Conservation (phyloP, 108 stramenopile species). For the Cyclotella baltica region DNA sequence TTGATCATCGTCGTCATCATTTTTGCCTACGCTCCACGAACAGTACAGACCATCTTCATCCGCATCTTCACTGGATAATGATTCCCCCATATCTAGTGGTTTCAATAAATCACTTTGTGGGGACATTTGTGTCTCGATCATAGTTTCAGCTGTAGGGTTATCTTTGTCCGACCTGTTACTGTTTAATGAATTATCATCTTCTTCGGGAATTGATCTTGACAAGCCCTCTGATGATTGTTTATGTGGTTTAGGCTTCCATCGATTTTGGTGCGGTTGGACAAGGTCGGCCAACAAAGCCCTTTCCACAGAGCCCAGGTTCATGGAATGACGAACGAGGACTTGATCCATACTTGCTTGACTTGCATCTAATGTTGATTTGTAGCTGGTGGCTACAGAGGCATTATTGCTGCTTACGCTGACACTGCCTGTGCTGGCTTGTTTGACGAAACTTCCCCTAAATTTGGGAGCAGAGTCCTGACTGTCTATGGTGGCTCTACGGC, state of each 20-base stretch:
- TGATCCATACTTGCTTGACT: background rate
- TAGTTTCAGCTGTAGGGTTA: background rate
- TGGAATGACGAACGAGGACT: background rate
- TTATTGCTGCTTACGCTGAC: background rate
- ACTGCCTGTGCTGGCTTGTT: background rate
- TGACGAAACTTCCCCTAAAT: background rate
- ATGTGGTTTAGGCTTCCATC: constrained; percentile 1
- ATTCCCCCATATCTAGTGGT: background rate
- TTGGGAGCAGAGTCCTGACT: background rate
- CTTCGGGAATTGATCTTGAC: background rate
- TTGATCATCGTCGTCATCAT: background rate
- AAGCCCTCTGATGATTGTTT: background rate
- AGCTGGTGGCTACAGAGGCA: background rate
- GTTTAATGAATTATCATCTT: background rate
- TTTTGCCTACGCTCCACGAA: background rate
- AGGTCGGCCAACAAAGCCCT: constrained; percentile 4
- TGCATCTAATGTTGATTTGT: background rate
- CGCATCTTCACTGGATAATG: background rate
- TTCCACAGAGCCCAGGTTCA: constrained; percentile 20
- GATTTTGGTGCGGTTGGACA: constrained; percentile 1
- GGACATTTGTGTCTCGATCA: constrained; percentile 4
- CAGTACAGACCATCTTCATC: background rate
- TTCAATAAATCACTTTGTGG: background rate
- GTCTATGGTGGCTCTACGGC: background rate
- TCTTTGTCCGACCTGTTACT: background rate